These are phyloP conservation scores for Pichia terricola DNA, from an alignment of 1,139 yeast species.

Conservation along the genomic window DNA sequence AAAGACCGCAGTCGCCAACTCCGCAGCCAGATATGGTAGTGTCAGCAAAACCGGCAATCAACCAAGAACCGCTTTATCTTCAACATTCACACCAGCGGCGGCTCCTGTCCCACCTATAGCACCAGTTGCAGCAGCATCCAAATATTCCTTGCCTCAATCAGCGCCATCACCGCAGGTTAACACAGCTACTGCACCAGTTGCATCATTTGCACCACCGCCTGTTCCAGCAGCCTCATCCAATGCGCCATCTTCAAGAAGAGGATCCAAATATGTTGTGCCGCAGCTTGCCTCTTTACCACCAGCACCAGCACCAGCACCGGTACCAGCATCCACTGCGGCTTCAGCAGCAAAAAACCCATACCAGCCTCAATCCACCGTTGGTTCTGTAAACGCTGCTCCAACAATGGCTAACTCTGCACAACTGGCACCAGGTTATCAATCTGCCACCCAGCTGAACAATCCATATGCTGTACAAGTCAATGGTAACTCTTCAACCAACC, in stretches of 20 bases:
- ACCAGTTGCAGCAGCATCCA: background rate
- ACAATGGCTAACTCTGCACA: background rate
- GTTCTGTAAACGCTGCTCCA: background rate
- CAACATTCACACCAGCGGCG: background rate
- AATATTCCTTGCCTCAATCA: background rate
- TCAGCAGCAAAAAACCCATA: constrained; percentile 1
- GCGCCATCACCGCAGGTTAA: background rate
- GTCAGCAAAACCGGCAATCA: background rate
- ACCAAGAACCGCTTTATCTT: background rate
- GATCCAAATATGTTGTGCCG: background rate
- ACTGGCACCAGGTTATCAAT: background rate
- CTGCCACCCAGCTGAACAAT: background rate
- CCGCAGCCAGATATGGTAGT: background rate
- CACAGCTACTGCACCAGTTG: background rate
- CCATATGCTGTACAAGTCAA: background rate
- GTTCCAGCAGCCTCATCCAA: background rate
- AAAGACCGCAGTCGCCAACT: constrained; percentile 9
- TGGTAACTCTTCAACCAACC: background rate
- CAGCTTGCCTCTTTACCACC: background rate
- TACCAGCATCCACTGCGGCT: no score
- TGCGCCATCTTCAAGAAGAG: background rate
- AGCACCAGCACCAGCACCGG: background rate
- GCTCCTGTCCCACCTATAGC: background rate
- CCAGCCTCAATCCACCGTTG: background rate
- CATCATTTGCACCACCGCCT: background rate